Base-by-base conservation (phyloP, 1,284 basidiomycete genomes). In the Naganishia albida region DNA sequence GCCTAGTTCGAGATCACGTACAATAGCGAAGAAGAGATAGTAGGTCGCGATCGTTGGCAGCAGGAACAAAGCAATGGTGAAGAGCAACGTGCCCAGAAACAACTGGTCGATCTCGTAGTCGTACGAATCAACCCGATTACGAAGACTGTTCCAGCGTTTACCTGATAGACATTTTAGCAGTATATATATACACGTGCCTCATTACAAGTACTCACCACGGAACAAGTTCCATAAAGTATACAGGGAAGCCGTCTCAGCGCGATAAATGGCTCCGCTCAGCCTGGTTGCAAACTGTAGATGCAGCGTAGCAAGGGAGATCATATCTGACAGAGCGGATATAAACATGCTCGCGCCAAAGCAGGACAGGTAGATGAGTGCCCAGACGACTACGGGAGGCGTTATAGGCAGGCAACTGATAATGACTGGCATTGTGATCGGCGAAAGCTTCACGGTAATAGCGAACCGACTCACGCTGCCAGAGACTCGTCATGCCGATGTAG, bases 51-150 rank as follows among this genome's bases (percentile, higher is more conserved):
- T 86, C 0, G 96, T 98, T 1, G 96, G 95, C 64, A 91, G 88
- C 4, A 98, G 82, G 76, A 99, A 97, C 0, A 88, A 86, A 3
- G 92, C 83, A 18, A 97, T 83, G 0, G 93, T 97, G 80, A 99
- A 98, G 26, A 99, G 82, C 49, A 99, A 88, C 0, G 95, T 95
- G 16, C 95, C 95, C 34, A 99, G 87, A 34, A 98, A 83, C 13
- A 98, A 84, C 75, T 97, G 93, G 75, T 99, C 95, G 28, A 95
- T 83, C 68, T 95, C 91, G 74, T 97, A 97, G 69, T 88, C 85
- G 83, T 90, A 93, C 10, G 88, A 85, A 75, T 99, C 94, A 7
- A 88, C 87, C 34, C 94, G 86, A 30, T 76, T 69, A 52, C 92
- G 84, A 30, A 97, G 81, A 28, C 88, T 84, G 73, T 96, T 96